These are phyloP conservation scores for Pezicula radicicola DNA, from an alignment of 2,329 filamentous ascomycete species.

Conservation along the genomic window DNA sequence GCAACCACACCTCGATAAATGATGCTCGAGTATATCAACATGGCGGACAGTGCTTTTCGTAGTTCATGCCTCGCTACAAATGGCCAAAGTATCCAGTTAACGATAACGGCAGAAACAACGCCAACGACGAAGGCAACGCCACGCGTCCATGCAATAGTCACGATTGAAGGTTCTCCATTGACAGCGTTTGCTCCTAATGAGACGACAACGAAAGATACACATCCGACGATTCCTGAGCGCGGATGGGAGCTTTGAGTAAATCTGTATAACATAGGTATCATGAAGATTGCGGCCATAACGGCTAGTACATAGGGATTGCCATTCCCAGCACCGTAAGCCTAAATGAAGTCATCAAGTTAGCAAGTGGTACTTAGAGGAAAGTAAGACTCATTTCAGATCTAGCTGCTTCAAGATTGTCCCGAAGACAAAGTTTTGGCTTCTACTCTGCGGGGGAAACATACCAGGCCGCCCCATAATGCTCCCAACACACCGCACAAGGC, in stretches of 20 bases:
- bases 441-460: no score
- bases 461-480: constrained; percentile 50
- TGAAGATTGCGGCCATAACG: constrained; percentile 51
- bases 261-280: constrained; percentile 58
- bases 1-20: constrained; percentile 52
- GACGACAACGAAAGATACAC: constrained; percentile 52
- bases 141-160: constrained; percentile 41
- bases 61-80: constrained; percentile 59
- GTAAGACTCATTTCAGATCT: no score
- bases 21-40: constrained; percentile 56
- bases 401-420: no score
- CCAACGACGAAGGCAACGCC: constrained; percentile 51
- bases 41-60: constrained; percentile 49
- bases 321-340: constrained; percentile 43
- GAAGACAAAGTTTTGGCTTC: no score
- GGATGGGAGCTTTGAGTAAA: constrained; percentile 53
- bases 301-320: constrained; percentile 54
- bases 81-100: constrained; percentile 60
- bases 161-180: constrained; percentile 29
- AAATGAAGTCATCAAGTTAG: no score
- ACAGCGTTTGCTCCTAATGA: constrained; percentile 37
- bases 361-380: no score
- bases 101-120: constrained; percentile 47
- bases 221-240: constrained; percentile 56
- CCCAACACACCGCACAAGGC: constrained; percentile 47